phyloP scores from a whole-genome alignment of 306 rosid genomes.

The Glycine tomentella region DNA sequence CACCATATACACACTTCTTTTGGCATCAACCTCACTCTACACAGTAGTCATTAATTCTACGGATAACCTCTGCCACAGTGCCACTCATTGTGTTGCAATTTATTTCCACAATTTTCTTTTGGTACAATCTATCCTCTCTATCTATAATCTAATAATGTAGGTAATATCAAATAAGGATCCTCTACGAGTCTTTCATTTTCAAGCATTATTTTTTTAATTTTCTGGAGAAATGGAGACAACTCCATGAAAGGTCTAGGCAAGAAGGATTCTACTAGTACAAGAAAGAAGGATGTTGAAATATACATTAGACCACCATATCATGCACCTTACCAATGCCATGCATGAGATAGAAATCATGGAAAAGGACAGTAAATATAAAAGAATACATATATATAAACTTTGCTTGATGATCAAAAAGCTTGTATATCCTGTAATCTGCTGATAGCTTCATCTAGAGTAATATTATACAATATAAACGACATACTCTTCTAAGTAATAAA shows the following conservation, averaged over 20 bases:
- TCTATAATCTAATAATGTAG: background rate
- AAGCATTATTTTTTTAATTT: background rate
- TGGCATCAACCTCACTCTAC: constrained; percentile 22
- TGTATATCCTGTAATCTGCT: background rate
- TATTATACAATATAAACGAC: background rate
- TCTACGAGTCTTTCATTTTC: background rate
- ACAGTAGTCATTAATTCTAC: background rate
- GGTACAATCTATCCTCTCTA: background rate
- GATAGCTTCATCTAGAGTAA: background rate
- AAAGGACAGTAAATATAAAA: background rate
- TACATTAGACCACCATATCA: background rate
- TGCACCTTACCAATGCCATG: background rate
- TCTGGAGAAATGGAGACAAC: background rate
- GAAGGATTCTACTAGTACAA: constrained; percentile 9
- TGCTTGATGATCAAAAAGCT: background rate
- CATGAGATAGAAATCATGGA: constrained; percentile 1
- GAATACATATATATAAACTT: background rate
- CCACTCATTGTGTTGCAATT: background rate
- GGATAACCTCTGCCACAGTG: background rate
- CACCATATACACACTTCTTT: background rate
- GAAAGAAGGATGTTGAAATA: background rate
- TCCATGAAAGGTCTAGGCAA: background rate
- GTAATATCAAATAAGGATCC: background rate
- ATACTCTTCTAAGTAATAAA: too few species aligned
- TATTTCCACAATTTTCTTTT: background rate